Evolutionary conservation across 192 early-diverging fungal species (phyloP), one percentile per base, ranked within the genome.

Genomic region (Coemansia guatemalensis): DNA sequence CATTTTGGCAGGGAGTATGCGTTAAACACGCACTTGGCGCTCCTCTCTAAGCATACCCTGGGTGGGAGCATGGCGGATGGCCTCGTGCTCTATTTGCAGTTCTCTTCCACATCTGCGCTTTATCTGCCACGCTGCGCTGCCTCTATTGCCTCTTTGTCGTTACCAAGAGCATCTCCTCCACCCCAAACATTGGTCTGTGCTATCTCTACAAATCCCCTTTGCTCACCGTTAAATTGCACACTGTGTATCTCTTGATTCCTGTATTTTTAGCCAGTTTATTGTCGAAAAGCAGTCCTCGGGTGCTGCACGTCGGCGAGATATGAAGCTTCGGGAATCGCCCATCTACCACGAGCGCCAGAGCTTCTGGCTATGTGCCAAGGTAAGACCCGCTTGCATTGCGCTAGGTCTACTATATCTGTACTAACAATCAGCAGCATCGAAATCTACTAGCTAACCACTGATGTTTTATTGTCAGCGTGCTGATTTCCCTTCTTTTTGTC

Each of bases 281-380:
- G 51, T 68, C 39, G 66, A 65, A 48, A 49, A 58, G 57, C 62
- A 74, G 62, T 17, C 60, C 4, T 66, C 58, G 20, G 66, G 56
- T 21, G 41, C 25, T 2, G 55, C 59, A 32, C 64, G 48, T 5
- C 58, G 55, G 18, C 61, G 58, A 47, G 48, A 79, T 11, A 74
- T 71, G 72, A 81, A 72, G 65, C 72, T 74, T 21, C 62, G 65
- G 73, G 69, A 74, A 20, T 73, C 67, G 53, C 80, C 74, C 26
- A 74, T 82, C 26, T 82, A 82, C 59, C 81, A 82, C 58, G 81
- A 82, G 49, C 56, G 63, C 39, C 81, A 82, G 72, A 71, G 69
- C 69, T 74, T 74, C 47, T 78, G 75, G 81, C 56, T 82, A 33
- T 82, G 81, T 49, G 80, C 80, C 57, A 82, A 76, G 78, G 78